Evolutionary conservation across 495 filamentous ascomycete species (phyloP), one percentile per base, ranked within the genome.

Genomic region (Venustampulla echinocandica): DNA sequence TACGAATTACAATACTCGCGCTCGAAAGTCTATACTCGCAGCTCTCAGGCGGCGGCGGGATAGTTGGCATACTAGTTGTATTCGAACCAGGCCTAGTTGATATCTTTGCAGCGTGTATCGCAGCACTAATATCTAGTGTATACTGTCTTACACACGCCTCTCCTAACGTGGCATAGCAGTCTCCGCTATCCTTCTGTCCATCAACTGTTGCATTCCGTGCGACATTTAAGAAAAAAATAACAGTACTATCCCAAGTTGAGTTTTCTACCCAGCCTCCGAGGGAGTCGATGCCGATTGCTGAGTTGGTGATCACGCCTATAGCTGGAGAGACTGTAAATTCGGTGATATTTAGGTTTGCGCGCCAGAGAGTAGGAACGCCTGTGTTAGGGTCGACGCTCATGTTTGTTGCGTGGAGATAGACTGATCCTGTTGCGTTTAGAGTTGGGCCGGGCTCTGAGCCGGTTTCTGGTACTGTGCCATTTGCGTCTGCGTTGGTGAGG

Each of bases 401-500:
- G 18, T 48, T 41, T 13, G 17, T 23, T 3, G n/a, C 35, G 17
- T 24, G n/a, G 18, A 42, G 6, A 19, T 13, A n/a, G 22, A 48
- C 36, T 11, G 22, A 7, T 3, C 46, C 36, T 32, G 46, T 48
- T 9, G 37, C 46, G 15, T 48, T 48, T 18, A 37, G 46, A 21
- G 38, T 30, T 21, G 35, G 37, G 15, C 46, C 46, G 6, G 46
- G n/a, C 19, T 35, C 35, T 20, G n/a, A 10, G 10, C 40, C 40
- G 14, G 7, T 43, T 23, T 43, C 40, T 43, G 21, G 15, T 27
- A 24, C 13, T 44, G 42, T 27, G 33, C 33, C n/a, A 35, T 35
- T 14, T 35, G 33, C 18, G 33, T 14, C 18, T 35, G 33, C 33
- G 33, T n/a, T n/a, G 18, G 33, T 35, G 33, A 35, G 33, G 11